Evolutionary conservation across 805 yeast genomes (phyloP), one percentile per base, ranked within the genome.

Genomic region (Cyberlindnera lachancei): DNA sequence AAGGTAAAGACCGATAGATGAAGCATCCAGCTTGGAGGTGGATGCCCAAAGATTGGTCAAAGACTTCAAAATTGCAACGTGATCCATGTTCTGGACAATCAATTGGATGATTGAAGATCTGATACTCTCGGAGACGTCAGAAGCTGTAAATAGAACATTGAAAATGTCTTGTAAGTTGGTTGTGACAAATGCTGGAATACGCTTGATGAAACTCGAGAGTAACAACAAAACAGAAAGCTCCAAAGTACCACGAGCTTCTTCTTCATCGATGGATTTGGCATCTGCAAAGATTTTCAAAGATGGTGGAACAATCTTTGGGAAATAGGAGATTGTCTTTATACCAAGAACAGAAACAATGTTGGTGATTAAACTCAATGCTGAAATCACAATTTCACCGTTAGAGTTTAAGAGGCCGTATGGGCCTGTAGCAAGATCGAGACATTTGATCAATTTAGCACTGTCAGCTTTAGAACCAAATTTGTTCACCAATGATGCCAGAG

Each of bases 301-400:
- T 11, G 86, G 84, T 12, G 87, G 85, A 40, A 92, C 73, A 50
- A 88, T 78, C 55, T 78, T 79, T 20, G 96, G 85, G 66, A 87
- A 83, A 50, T 68, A 73, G 6, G 94, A 88, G 51, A 92, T 79
- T 41, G 79, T 68, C 50, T 86, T 83, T 14, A 94, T 88, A 33
- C 98, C 98, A 28, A 88, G 57, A 16, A 76, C 70, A 32, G 77
- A 73, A 34, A 85, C 71, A 35, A 86, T 61, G 43, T 77, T 75
- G 35, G 84, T 75, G 40, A 85, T 71, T 37, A 80, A 76, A 44
- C 79, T 73, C 36, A 86, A 64, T 1, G 95, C 73, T 1, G 95
- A 72, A 22, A 92, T 72, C 19, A 77, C 63, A 7, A 84, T 57
- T 44, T 82, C 94, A 10, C 78, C 71, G 33, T 66, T 63, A 3